Evolutionary conservation across 2,329 filamentous ascomycete species (phyloP), one percentile per base, ranked within the genome.

Genomic region (Sphaceloma murrayae): DNA sequence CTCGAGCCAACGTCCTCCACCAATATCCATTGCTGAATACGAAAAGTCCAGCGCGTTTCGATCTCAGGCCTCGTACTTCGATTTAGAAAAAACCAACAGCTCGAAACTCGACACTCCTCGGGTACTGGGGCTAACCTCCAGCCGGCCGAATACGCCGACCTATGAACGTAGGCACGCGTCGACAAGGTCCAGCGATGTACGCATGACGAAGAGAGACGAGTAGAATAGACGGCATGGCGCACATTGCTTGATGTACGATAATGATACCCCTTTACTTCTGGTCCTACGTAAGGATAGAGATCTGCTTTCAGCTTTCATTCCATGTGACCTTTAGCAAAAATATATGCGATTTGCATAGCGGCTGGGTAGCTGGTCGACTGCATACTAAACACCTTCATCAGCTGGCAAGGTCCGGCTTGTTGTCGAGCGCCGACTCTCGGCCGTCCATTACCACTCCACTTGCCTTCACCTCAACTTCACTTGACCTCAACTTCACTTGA

Each of bases 1-100:
- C 50, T 67, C 72, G 49, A 34, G 49, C 18, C 63, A 70, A 44
- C 75, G 78, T 11, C 77, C 84, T 16, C 68, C 76, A 0, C 77
- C 81, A 0, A 77, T 85, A 54, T 74, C 67, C 51, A 79, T 88
- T 49, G 80, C 80, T 34, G 77, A 69, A 51, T 87, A 82, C 56
- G 86, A 94, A 60, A 91, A 94, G 64, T 76, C 77, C 2, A 71
- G 8, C 13, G 19, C 72, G 9, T 73, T 79, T 30, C 77, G 76
- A 45, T 42, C 40, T 19, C 57, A 62, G 6, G 48, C 54, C 39
- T 43, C 56, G 51, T 64, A 64, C 22, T 61, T 64, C 16, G 65
- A 72, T 30, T 13, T 14, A 4, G 46, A 43, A 19, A 45, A 45
- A 22, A 34, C 34, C 21, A 45, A 32, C 5, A 16, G n/a, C 2